Base-by-base conservation (phyloP, 768 basidiomycete genomes). In the Tephrocybe rancida region DNA sequence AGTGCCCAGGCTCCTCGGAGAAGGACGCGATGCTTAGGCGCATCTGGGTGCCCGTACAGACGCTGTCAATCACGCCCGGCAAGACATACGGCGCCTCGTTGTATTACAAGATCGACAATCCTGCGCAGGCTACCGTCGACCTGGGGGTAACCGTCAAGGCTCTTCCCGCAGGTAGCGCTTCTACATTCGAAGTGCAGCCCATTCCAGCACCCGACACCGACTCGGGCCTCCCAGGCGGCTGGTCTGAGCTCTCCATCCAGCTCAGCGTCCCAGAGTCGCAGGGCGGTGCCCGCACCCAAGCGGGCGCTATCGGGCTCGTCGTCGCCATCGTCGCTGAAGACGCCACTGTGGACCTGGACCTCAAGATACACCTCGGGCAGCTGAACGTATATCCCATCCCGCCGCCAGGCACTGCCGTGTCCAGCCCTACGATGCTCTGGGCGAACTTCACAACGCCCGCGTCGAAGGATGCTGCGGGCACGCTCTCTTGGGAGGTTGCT, bases 1-100 rank as follows among this genome's bases (percentile, higher is more conserved):
- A 70, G 0, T 74, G 69, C 45, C 58, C 66, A 5, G 78, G 72
- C 5, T 69, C 72, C 7, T 63, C 70, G 0, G 72, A 75, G 18
- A 78, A 83, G 16, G 74, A 77, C 25, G 75, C 76, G 0, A 68
- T 74, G 32, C 85, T 81, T 65, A 75, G 80, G 34, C 76, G 73
- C 27, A 62, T 88, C 34, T 90, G 86, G 84, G 48, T 89, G 1
- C 88, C 88, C 1, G 66, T 89, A 19, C 88, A 90, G 61, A 83
- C 86, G 5, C 64, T 89, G 34, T 59, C 70, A 6, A 55, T 88
- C 43, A 79, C 81, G 0, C 64, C 75, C 0, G 61, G 66, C 22
- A 67, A 62, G 50, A 63, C 64, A 1, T 88, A 89, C 56, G 76
- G 80, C 32, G 81, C 79, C 8, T 70, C 68, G 6, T 53, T 82